Evolutionary conservation across 257 asterid species (phyloP).

Genomic region (Fraxinus anomala): DNA sequence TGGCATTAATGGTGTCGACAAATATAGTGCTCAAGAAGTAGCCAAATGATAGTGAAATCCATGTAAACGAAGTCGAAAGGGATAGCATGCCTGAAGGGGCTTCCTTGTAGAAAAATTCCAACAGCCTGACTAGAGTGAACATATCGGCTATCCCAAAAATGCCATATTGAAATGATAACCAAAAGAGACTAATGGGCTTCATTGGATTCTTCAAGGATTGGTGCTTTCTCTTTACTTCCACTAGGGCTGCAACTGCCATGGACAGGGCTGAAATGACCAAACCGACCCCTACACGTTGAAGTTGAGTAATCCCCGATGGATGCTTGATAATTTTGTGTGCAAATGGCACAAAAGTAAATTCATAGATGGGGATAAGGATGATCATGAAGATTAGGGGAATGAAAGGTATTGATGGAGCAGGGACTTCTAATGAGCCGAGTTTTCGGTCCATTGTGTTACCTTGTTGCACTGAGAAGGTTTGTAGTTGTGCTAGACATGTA

Average conservation of each 20-base stretch:
- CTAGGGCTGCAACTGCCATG: slow-evolving; percentile 57
- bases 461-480: slow-evolving; percentile 70
- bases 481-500: slow-evolving; percentile 79
- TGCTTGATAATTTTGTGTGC: slow-evolving; percentile 50
- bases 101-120: slow-evolving; percentile 70
- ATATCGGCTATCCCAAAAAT: slow-evolving; percentile 72
- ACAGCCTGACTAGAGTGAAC: slow-evolving; percentile 62
- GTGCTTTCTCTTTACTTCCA: slow-evolving; percentile 47
- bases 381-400: slow-evolving; percentile 64
- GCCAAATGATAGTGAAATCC: slow-evolving; percentile 58
- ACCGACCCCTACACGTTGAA: slow-evolving; percentile 75
- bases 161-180: slow-evolving; percentile 66
- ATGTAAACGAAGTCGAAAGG: slow-evolving; percentile 66
- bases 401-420: slow-evolving; percentile 63
- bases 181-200: slow-evolving; percentile 52
- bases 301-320: slow-evolving; percentile 71
- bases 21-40: slow-evolving; percentile 60
- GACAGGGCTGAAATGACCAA: slow-evolving; percentile 65
- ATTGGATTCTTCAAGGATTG: slow-evolving; percentile 27
- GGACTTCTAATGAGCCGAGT: slow-evolving; percentile 62
- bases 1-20: slow-evolving; percentile 45
- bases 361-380: slow-evolving; percentile 65
- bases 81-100: slow-evolving; percentile 73
- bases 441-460: slow-evolving; percentile 54
- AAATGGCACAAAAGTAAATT: slow-evolving; percentile 55